Conservation (phyloP, 352 stramenopile species). For the Saprolegnia diclina region DNA sequence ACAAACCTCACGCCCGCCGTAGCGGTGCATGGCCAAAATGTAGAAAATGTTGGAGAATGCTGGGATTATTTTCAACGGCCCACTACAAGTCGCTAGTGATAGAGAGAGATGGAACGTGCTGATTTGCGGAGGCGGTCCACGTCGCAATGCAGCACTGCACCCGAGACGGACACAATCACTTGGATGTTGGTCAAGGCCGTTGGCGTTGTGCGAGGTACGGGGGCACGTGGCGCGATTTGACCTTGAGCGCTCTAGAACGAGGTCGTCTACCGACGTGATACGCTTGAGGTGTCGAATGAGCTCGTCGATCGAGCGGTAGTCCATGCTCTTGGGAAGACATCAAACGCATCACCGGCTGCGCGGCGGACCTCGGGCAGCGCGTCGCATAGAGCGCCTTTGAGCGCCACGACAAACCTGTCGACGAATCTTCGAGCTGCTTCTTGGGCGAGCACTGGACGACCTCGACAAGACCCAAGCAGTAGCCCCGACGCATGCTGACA, state of each 20-base stretch:
- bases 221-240: conserved; percentile 95
- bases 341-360: conserved; percentile 95
- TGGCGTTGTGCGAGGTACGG: conserved; percentile 94
- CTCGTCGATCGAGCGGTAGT: too few relatives aligned
- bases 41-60: too few relatives aligned
- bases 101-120: too few relatives aligned
- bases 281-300: conserved; percentile 93
- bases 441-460: too few relatives aligned
- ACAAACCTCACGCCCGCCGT: too few relatives aligned
- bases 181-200: conserved; percentile 87
- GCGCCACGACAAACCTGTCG: too few relatives aligned
- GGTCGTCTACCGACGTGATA: conserved; percentile 62
- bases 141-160: conserved; percentile 92
- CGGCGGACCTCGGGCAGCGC: conserved; percentile 79
- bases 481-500: conserved; percentile 82
- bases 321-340: conserved; percentile 93
- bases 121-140: conserved; percentile 92
- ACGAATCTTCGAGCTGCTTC: too few relatives aligned
- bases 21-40: too few relatives aligned
- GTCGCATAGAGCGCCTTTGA: too few relatives aligned
- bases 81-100: too few relatives aligned
- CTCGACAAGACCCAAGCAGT: conserved; percentile 97
- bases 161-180: conserved; percentile 90
- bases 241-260: conserved; percentile 73
- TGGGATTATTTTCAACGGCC: too few relatives aligned